Evolutionary conservation across 331 rosid genomes (phyloP).

Genomic region (Ulmus americana): DNA sequence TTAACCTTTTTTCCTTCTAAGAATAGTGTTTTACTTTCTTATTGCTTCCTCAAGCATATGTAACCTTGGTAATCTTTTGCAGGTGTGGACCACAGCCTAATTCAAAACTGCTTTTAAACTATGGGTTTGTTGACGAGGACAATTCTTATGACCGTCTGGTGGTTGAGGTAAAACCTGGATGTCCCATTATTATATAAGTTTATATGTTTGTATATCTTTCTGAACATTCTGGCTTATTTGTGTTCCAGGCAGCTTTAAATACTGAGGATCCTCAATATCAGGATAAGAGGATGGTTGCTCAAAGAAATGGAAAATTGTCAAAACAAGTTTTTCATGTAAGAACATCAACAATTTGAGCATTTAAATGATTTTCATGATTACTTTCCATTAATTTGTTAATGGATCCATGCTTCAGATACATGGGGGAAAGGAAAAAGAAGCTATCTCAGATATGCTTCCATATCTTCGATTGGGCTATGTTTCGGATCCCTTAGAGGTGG

Average conservation of each 20-base stretch:
- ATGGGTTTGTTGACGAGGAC: slow-evolving; percentile 89
- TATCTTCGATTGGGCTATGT: slow-evolving; percentile 90
- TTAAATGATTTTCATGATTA: slow-evolving; percentile 10
- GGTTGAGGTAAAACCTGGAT: slow-evolving; percentile 52
- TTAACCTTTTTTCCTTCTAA: background rate
- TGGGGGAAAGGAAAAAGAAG: slow-evolving; percentile 80
- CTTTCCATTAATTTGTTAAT: slow-evolving; percentile 20
- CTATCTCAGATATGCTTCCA: slow-evolving; percentile 77
- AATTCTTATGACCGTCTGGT: slow-evolving; percentile 67
- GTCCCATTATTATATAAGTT: slow-evolving; percentile 3
- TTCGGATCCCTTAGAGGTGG: slow-evolving; percentile 93
- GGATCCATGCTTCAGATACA: slow-evolving; percentile 44
- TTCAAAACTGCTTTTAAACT: slow-evolving; percentile 77
- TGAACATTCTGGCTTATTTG: slow-evolving; percentile 14
- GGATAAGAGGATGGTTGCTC: slow-evolving; percentile 92
- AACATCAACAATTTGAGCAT: slow-evolving; percentile 20
- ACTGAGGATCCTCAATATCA: slow-evolving; percentile 97
- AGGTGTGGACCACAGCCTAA: slow-evolving; percentile 99
- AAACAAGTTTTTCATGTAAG: slow-evolving; percentile 69
- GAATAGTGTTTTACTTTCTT: background rate
- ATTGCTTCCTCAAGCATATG: slow-evolving; percentile 5
- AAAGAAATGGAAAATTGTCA: slow-evolving; percentile 80
- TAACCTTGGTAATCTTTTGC: slow-evolving; percentile 23
- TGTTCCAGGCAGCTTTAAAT: slow-evolving; percentile 73
- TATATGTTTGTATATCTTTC: slow-evolving; percentile 17